Evolutionary conservation across 805 yeast species (phyloP).

Genomic region (Saccharomycopsis lassenensis): DNA sequence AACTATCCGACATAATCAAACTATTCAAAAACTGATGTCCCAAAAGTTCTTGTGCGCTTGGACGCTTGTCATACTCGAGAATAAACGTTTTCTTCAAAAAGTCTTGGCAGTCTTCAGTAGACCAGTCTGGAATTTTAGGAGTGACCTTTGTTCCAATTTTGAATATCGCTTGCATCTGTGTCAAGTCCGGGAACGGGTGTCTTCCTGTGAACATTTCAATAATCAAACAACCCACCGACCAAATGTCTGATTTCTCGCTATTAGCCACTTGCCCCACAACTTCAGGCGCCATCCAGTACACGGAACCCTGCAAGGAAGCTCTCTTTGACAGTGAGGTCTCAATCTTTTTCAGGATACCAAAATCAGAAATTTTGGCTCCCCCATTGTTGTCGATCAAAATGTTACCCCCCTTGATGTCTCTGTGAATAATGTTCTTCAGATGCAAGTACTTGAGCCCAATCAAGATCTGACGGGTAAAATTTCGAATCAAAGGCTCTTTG

Average conservation of each 20-base stretch:
- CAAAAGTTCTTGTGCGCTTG: conserved; percentile 60
- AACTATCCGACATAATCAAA: conserved; percentile 17
- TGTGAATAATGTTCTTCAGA: conserved; percentile 45
- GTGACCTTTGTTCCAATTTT: conserved; percentile 74
- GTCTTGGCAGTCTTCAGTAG: conserved; percentile 53
- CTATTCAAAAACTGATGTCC: conserved; percentile 44
- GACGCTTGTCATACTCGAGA: conserved; percentile 61
- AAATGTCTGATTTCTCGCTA: conserved; percentile 88
- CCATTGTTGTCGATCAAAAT: conserved; percentile 49
- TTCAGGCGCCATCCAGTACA: conserved; percentile 99
- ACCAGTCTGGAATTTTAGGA: conserved; percentile 71
- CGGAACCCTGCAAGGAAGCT: conserved; percentile 60
- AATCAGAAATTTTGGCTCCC: conserved; percentile 53
- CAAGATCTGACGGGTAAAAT: conserved; percentile 43
- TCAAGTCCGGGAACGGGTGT: conserved; percentile 91
- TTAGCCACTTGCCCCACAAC: conserved; percentile 90
- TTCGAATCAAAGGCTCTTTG: conserved; percentile 47
- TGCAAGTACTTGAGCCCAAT: conserved; percentile 48
- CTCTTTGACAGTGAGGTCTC: conserved; percentile 28
- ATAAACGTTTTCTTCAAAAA: conserved; percentile 63
- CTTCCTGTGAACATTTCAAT: conserved; percentile 94
- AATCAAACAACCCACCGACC: conserved; percentile 93
- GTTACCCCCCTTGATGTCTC: conserved; percentile 59
- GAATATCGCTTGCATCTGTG: conserved; percentile 96
- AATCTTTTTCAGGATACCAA: conserved; percentile 43